phyloP scores from a whole-genome alignment of 2,329 filamentous ascomycete genomes.

The Annulohypoxylon truncatum region DNA sequence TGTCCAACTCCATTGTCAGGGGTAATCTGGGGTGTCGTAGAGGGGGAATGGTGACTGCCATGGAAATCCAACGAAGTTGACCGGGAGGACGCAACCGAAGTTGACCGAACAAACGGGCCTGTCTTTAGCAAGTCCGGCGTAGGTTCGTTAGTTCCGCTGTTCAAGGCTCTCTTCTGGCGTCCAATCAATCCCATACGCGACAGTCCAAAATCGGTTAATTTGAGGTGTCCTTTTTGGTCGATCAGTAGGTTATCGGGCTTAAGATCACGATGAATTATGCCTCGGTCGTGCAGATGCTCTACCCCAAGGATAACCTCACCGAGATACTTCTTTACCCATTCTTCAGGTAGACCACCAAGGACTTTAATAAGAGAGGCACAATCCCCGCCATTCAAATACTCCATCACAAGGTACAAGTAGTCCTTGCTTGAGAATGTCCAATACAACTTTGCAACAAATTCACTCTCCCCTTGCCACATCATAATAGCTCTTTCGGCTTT shows the following conservation, averaged over 20 bases:
- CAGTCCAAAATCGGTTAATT: constrained; percentile 96
- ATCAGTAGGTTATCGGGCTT: constrained; percentile 98
- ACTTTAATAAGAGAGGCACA: constrained; percentile 97
- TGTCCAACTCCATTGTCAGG: constrained; percentile 81
- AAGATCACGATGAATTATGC: constrained; percentile 95
- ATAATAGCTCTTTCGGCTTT: constrained; percentile 99
- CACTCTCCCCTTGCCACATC: constrained; percentile 99
- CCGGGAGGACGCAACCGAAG: constrained; percentile 88
- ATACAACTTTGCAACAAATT: constrained; percentile 98
- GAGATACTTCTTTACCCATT: constrained; percentile 98
- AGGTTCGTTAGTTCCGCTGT: constrained; percentile 79
- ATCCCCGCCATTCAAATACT: constrained; percentile 97
- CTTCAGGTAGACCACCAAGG: constrained; percentile 89
- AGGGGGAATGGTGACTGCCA: constrained; percentile 76
- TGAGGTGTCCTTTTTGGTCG: constrained; percentile 95
- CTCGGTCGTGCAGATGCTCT: constrained; percentile 91
- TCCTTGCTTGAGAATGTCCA: constrained; percentile 99
- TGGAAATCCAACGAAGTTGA: constrained; percentile 95
- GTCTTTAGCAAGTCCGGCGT: constrained; percentile 93
- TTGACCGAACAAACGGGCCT: constrained; percentile 86
- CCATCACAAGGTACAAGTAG: constrained; percentile 98
- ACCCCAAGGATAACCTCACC: constrained; percentile 97
- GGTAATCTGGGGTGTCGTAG: constrained; percentile 86
- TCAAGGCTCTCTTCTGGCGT: constrained; percentile 92
- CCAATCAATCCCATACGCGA: constrained; percentile 98